Evolutionary conservation across 108 stramenopile genomes (phyloP).

Genomic region (Stephanodiscus triporus): DNA sequence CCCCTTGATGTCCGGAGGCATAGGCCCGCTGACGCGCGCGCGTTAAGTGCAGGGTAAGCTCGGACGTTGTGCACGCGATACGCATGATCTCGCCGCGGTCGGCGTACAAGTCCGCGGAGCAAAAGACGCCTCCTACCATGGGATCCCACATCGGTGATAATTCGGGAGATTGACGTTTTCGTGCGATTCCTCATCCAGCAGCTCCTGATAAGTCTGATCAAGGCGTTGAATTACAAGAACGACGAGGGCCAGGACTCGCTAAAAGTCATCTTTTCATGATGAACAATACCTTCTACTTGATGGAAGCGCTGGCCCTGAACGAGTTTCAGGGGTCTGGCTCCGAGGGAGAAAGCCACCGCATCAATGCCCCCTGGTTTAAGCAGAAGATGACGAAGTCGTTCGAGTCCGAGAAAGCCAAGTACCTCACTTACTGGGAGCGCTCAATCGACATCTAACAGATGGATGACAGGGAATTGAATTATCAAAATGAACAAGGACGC

Average conservation of each 20-base stretch:
- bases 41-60: constrained; percentile 71
- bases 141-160: constrained; percentile 89
- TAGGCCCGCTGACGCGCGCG: constrained; percentile 76
- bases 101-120: constrained; percentile 85
- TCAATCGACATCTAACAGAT: constrained; percentile 71
- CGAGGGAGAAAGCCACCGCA: constrained; percentile 56
- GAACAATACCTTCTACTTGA: constrained; percentile 84
- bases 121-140: constrained; percentile 74
- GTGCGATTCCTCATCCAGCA: constrained; percentile 82
- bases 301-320: constrained; percentile 68
- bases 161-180: constrained; percentile 81
- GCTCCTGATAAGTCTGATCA: constrained; percentile 70
- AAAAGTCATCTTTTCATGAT: constrained; percentile 83
- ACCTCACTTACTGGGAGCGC: constrained; percentile 72
- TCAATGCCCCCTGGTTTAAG: constrained; percentile 78
- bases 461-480: constrained; percentile 75
- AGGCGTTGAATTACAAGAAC: constrained; percentile 78
- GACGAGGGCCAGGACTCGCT: constrained; percentile 49
- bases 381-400: constrained; percentile 75
- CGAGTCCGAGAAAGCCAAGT: constrained; percentile 78
- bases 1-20: constrained; percentile 70
- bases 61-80: constrained; percentile 82
- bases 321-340: constrained; percentile 15
- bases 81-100: constrained; percentile 77
- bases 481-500: constrained; percentile 62